Conservation (phyloP, 2,329 filamentous ascomycete species). For the Dendrostoma leiphaemia region DNA sequence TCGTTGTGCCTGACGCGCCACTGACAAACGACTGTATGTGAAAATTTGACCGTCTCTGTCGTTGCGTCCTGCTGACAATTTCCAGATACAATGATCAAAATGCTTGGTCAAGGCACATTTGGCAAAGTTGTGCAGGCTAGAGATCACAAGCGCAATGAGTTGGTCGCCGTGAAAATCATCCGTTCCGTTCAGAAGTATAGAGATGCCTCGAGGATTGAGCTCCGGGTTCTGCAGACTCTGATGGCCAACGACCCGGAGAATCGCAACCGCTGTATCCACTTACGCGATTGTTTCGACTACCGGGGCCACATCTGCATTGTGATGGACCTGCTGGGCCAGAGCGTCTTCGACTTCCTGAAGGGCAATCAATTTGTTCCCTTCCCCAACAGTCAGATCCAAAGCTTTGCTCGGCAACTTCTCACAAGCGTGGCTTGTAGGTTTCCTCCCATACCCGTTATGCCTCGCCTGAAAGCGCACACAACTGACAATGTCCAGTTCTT, state of each 20-base stretch:
- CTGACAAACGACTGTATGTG: conserved; percentile 86
- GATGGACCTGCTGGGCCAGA: conserved; percentile 80
- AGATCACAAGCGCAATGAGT: conserved; percentile 73
- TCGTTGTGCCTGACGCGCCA: conserved; percentile 82
- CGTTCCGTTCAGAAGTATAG: conserved; percentile 97
- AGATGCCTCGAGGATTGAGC: conserved; percentile 90
- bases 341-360: conserved; percentile 98
- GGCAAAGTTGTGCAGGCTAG: conserved; percentile 95
- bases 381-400: conserved; percentile 97
- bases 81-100: conserved; percentile 79
- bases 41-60: too few species aligned
- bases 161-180: conserved; percentile 95
- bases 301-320: conserved; percentile 91
- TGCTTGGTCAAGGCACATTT: conserved; percentile 95
- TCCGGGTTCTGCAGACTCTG: conserved; percentile 87
- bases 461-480: too few species aligned
- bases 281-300: conserved; percentile 96
- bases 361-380: conserved; percentile 94
- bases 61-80: conserved; percentile 25
- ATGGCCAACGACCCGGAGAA: conserved; percentile 90
- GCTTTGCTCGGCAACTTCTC: conserved; percentile 90
- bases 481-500: conserved; percentile 60
- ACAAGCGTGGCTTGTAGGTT: conserved; percentile 96
- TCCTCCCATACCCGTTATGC: not conserved
- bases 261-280: conserved; percentile 92